A percentile compares a stretch with the other conserved stretches of the same genome.
phyloP scores from a whole-genome alignment of 441 rosid species.

The Omphalea diandra region DNA sequence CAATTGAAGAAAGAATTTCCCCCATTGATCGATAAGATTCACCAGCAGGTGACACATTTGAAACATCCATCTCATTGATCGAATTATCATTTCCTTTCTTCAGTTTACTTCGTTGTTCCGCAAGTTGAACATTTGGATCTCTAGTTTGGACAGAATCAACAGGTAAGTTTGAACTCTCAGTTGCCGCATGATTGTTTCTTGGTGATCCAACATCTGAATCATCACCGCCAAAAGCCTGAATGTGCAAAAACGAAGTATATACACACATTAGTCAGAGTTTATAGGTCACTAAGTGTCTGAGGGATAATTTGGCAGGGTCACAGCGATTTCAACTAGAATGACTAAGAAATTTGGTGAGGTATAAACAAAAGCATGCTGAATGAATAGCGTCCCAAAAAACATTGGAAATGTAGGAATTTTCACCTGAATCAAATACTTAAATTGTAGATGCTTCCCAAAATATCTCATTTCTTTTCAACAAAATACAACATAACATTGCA shows the following conservation, averaged over 20 bases:
- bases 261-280: constrained; percentile 9
- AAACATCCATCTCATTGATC: constrained; percentile 40
- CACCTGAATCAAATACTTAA: neutral
- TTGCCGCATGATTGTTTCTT: constrained; percentile 41
- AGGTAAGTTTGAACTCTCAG: constrained; percentile 46
- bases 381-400: constrained; percentile 1
- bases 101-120: constrained; percentile 56
- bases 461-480: neutral
- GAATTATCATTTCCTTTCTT: constrained; percentile 56
- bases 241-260: constrained; percentile 13
- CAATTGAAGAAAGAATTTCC: constrained; percentile 63
- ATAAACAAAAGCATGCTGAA: neutral
- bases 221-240: constrained; percentile 86
- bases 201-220: constrained; percentile 81
- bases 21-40: constrained; percentile 78
- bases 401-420: neutral
- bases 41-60: constrained; percentile 43
- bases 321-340: neutral
- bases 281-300: constrained; percentile 13
- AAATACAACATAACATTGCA: neutral
- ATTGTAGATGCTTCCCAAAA: neutral
- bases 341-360: neutral
- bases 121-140: constrained; percentile 42
- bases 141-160: constrained; percentile 44
- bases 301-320: neutral